Evolutionary conservation across 2,329 filamentous ascomycete species (phyloP).

Genomic region (Botrytis hyacinthi): DNA sequence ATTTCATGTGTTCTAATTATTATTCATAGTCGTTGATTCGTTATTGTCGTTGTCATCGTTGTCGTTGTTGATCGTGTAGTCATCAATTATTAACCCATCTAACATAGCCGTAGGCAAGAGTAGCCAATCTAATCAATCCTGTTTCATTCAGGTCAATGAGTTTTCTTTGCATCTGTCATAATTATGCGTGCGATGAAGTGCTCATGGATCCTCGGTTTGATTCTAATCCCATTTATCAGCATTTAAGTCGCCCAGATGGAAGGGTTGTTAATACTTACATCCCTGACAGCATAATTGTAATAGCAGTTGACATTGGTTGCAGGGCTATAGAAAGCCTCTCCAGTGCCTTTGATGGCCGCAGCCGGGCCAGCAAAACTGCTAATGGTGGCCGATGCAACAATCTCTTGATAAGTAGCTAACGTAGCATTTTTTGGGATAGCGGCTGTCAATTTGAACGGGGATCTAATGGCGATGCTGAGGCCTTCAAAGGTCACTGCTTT

Average conservation of each 20-base stretch:
- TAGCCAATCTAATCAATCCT: not conserved
- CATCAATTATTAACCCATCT: not conserved
- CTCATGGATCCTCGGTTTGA: conserved; percentile 1
- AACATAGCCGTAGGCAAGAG: not conserved
- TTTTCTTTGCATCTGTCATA: not conserved
- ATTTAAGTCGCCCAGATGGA: not conserved
- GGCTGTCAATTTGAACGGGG: not conserved
- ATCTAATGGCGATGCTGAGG: not conserved
- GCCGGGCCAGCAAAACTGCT: conserved; percentile 9
- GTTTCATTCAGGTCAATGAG: too few species aligned
- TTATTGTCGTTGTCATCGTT: not conserved
- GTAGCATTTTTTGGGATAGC: conserved; percentile 1
- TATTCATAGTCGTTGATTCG: not conserved
- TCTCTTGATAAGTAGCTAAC: not conserved
- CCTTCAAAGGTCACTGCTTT: conserved; percentile 9
- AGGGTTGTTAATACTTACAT: not conserved
- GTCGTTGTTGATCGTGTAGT: not conserved
- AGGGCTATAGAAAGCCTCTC: conserved; percentile 7
- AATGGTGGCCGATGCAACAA: conserved; percentile 10
- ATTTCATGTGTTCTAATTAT: not conserved
- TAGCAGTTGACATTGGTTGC: conserved; percentile 6
- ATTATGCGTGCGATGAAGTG: not conserved
- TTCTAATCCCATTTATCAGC: not conserved
- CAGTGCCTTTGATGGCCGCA: conserved; percentile 1
- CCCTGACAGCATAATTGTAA: conserved; percentile 12